Evolutionary conservation across 768 basidiomycete genomes (phyloP), one percentile per base, ranked within the genome.

Genomic region (Auriculariales sp.): DNA sequence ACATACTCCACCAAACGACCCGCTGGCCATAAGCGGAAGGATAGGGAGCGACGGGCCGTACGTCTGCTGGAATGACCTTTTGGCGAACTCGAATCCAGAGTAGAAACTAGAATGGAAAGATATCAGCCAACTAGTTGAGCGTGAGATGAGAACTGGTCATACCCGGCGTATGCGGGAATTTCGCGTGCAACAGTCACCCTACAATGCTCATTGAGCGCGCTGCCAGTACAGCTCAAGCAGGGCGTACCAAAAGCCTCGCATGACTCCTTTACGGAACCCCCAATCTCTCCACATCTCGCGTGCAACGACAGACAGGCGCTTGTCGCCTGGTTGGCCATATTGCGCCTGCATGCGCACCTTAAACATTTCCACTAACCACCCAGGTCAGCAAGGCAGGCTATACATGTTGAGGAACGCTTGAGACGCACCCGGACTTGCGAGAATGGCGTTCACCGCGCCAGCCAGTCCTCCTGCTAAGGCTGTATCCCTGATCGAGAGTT

Each of bases 281-380:
- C 83, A 91, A 53, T 88, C 68, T 28, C 60, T 64, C 83, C 89
- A 95, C 81, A 92, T 89, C 55, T 93, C 91, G 19, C 66, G 68
- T 14, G 76, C 77, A 7, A 97, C 73, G 6, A 68, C 72, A 30
- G 81, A 67, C 25, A 99, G 70, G 33, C 77, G 74, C 63, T 93
- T 83, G 61, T 97, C 92, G 7, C 74, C 72, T 11, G 77, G 71
- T 3, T 71, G 73, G 10, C 93, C 94, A 57, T 95, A 94, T 61
- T 97, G 88, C 5, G 85, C 92, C 65, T 95, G 93, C 94, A 95
- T 95, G 15, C 88, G 76, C 27, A 97, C 89, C 66, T 99, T 98
- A 71, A 97, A 97, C 86, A 98, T 89, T 66, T 99, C 95, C 47
- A 91, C 88, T 89, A 53, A 31, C 58, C 48, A 35, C 53, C 45